Conservation (phyloP, 768 basidiomycete species). For the Leccinum ochraceum region DNA sequence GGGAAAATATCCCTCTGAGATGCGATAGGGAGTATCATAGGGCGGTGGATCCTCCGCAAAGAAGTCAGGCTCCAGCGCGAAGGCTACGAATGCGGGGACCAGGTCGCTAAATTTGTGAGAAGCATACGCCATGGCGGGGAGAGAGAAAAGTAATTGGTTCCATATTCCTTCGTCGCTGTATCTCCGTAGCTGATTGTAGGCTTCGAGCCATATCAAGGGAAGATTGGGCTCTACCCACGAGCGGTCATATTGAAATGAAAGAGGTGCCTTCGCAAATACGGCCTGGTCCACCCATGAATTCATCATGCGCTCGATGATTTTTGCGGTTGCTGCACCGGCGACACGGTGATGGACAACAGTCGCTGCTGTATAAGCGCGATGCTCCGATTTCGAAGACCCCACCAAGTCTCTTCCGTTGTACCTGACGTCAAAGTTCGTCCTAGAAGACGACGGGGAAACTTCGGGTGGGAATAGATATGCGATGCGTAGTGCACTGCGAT, state of each 20-base stretch:
- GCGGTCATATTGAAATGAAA: constrained; percentile 10
- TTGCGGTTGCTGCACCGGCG: neutral
- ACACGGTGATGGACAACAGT: constrained; percentile 1
- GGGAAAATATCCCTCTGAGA: constrained; percentile 12
- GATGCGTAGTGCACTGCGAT: constrained; percentile 16
- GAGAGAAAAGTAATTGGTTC: constrained; percentile 31
- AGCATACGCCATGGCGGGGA: constrained; percentile 35
- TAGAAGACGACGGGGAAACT: constrained; percentile 1
- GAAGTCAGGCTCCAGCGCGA: constrained; percentile 20
- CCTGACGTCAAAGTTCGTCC: constrained; percentile 1
- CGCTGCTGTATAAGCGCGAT: constrained; percentile 22
- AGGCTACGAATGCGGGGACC: constrained; percentile 35
- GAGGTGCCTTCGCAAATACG: neutral
- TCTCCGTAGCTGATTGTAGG: constrained; percentile 31
- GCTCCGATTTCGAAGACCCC: constrained; percentile 3
- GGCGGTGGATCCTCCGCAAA: constrained; percentile 16
- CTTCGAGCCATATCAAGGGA: constrained; percentile 25
- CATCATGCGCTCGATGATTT: constrained; percentile 6
- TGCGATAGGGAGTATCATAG: constrained; percentile 11
- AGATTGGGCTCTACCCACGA: no score
- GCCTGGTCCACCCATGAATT: constrained; percentile 7
- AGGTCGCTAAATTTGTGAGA: constrained; percentile 15
- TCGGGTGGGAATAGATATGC: constrained; percentile 17
- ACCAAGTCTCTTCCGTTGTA: constrained; percentile 17
- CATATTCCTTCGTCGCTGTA: constrained; percentile 6